Evolutionary conservation across 2,329 filamentous ascomycete species (phyloP), one percentile per base, ranked within the genome.

Genomic region (Rhinocladiella mackenziei): DNA sequence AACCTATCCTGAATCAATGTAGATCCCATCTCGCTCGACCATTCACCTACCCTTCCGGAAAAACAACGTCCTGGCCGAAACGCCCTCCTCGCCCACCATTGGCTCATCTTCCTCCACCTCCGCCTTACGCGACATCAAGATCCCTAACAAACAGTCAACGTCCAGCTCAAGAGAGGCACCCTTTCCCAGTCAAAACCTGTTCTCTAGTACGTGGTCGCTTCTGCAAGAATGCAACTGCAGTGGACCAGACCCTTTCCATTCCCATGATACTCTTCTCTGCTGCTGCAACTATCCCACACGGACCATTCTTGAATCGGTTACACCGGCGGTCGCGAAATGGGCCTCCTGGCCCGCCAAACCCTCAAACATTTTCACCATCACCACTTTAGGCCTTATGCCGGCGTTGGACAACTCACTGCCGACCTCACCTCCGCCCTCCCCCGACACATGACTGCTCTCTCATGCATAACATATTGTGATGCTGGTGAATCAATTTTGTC

Each of bases 391-490:
- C 17, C 10, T 35, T 43, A 13, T 28, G 32, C 32, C 26, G n/a
- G 35, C 39, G 17, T 28, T 43, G 33, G 32, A 40, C 30, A 39
- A 38, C 29, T 37, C 29, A 20, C 17, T 39, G 15, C 25, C 19
- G 28, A 18, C 28, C 19, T 18, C 22, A 20, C 32, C 15, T 39
- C 43, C 45, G 22, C 34, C 34, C 19, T 42, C 15, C 11, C 29
- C 15, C 17, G 20, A 35, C 44, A 50, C 45, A 43, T 51, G 51
- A 54, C 45, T 30, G 30, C 22, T 15, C 23, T 23, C 25, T 46
- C 36, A 51, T 54, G 51, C 51, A 48, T 31, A 42, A 51, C 51
- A 54, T 51, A 40, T 31, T 43, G 45, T 31, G 19, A 33, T 50
- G 46, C 30, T 47, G 50, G 43, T 42, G 34, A 36, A 49, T 36